Percentiles rank a stretch among this genome's conserved stretches.
Evolutionary conservation across 768 basidiomycete species (phyloP).

Genomic region (Phylloporus sp.): DNA sequence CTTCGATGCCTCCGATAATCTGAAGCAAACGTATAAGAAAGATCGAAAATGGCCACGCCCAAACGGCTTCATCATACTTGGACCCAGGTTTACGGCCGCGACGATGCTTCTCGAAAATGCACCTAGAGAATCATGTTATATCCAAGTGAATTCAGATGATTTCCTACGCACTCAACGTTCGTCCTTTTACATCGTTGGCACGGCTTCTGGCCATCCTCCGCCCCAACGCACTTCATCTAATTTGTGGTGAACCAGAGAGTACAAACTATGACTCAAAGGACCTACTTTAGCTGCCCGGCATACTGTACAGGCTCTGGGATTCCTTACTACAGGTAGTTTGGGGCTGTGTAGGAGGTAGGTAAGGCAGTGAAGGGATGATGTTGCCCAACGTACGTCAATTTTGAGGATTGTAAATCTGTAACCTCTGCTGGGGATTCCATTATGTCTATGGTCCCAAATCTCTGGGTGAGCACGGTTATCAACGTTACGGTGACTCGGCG

Average conservation of each 20-base stretch:
- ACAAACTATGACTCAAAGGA: slow-evolving; percentile 12
- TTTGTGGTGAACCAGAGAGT: slow-evolving; percentile 14
- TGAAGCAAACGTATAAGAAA: slow-evolving; percentile 27
- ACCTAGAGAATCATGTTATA: slow-evolving; percentile 40
- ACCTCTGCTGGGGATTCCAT: slow-evolving; percentile 28
- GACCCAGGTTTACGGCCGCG: slow-evolving; percentile 86
- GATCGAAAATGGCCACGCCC: background rate
- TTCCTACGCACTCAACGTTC: slow-evolving; percentile 57
- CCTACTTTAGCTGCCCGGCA: slow-evolving; percentile 78
- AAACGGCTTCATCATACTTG: slow-evolving; percentile 49
- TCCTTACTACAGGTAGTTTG: slow-evolving; percentile 43
- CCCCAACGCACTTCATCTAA: slow-evolving; percentile 90
- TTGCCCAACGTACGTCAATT: slow-evolving; percentile 20
- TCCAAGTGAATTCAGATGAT: slow-evolving; percentile 1
- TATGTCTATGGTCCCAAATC: slow-evolving; percentile 16
- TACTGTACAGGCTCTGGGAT: slow-evolving; percentile 71
- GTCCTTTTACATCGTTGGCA: slow-evolving; percentile 84
- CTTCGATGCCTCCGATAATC: slow-evolving; percentile 84
- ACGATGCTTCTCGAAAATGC: slow-evolving; percentile 84
- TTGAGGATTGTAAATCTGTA: slow-evolving; percentile 29
- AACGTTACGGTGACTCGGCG: slow-evolving; percentile 38
- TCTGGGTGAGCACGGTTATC: slow-evolving; percentile 31
- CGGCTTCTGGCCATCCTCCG: slow-evolving; percentile 74
- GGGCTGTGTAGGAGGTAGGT: slow-evolving; percentile 26
- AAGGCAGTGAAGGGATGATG: slow-evolving; percentile 7